Conservation (phyloP, 2,329 filamentous ascomycete species). For the Orbilia brochopaga region DNA sequence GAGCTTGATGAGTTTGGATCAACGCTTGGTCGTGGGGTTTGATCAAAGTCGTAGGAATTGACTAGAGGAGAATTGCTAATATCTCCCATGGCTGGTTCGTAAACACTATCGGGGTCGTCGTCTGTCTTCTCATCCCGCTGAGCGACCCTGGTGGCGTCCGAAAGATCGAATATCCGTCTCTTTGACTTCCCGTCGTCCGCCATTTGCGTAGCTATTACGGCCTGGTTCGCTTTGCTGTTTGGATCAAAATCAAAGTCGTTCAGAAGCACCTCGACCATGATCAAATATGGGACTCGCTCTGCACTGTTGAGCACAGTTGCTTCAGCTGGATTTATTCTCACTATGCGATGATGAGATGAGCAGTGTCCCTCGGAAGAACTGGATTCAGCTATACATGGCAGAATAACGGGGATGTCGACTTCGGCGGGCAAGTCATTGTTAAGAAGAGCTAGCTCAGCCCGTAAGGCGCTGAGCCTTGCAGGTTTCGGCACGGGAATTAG, state of each 20-base stretch:
- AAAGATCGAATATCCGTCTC: constrained; percentile 71
- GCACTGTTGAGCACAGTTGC: constrained; percentile 85
- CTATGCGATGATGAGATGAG: constrained; percentile 81
- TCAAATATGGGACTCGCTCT: constrained; percentile 80
- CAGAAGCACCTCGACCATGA: constrained; percentile 81
- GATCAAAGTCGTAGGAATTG: constrained; percentile 64
- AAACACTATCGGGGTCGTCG: constrained; percentile 71
- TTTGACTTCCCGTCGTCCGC: constrained; percentile 62
- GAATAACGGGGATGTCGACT: constrained; percentile 81
- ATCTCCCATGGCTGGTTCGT: constrained; percentile 81
- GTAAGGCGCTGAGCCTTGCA: constrained; percentile 77
- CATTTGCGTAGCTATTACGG: constrained; percentile 67
- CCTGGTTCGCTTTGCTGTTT: constrained; percentile 73
- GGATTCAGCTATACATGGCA: constrained; percentile 68
- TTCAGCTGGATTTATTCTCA: constrained; percentile 81
- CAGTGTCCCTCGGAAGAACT: constrained; percentile 66
- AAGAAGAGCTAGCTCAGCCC: constrained; percentile 80
- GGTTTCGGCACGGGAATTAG: constrained; percentile 81
- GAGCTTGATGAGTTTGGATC: constrained; percentile 45
- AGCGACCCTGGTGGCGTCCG: constrained; percentile 67
- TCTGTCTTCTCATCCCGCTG: constrained; percentile 60
- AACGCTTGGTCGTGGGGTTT: constrained; percentile 56
- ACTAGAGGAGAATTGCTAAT: constrained; percentile 74
- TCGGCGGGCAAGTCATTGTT: constrained; percentile 81
- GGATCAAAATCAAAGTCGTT: constrained; percentile 86